Base-by-base conservation (phyloP, 2,329 filamentous ascomycete genomes). In the Colletotrichum sp. region DNA sequence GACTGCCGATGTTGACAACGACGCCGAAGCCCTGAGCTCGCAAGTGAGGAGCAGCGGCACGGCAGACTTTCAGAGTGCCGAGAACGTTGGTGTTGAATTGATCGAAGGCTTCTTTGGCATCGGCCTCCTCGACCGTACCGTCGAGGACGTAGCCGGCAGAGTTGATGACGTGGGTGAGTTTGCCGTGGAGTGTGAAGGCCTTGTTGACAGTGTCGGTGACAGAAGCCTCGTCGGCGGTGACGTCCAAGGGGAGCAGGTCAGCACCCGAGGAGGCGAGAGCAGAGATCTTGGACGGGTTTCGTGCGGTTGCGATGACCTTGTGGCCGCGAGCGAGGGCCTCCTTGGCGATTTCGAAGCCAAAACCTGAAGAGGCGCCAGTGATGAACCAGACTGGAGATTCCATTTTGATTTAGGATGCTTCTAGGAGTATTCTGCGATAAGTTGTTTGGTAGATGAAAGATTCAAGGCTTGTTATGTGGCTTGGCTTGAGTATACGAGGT, bases 11-110 rank as follows among this genome's bases (percentile, higher is more conserved):
- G 4, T 85, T 87, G 15, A 87, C 86, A 2, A 91, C 79, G 5
- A 80, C 82, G 0, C 80, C 81, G 6, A 80, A 3, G 1, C 76
- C 49, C 69, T 86, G 84, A 13, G 80, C 81, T 15, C 90, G 86
- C 72, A 92, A 83, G 6, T 88, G 83, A 0, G 88, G 88, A 0
- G 90, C 78, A 6, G 90, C 86, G 0, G 89, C 88, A 7, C 87
- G 86, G 32, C 87, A 85, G 1, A 90, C 85, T 72, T 88, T 89
- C 68, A 90, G 80, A 9, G 84, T 81, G 4, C 89, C 90, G 77
- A 91, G 89, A 34, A 92, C 88, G 72, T 92, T 92, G 36, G 89
- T 89, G 79, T 88, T 85, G 80, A 90, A 90, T 13, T 81, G 78
- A 4, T 82, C 80, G 13, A 81, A 82, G 28, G 85, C 79, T 76